Evolutionary conservation across 2,329 filamentous ascomycete species (phyloP), one percentile per base, ranked within the genome.

Genomic region (Talaromyces amestolkiae): DNA sequence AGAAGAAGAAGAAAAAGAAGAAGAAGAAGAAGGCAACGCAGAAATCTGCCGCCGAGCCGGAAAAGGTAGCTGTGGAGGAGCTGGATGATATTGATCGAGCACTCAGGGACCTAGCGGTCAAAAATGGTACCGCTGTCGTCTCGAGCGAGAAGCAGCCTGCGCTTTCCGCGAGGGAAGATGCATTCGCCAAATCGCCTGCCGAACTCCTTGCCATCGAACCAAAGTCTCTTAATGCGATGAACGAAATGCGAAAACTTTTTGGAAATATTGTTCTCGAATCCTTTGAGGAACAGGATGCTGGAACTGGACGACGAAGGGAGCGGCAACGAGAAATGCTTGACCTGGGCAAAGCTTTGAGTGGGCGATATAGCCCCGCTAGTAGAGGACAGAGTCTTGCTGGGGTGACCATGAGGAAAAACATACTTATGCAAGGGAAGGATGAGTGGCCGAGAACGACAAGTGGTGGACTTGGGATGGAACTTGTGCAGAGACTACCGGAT

Each of bases 211-310:
- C 83, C 2, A 80, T 91, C 61, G 88, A 90, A 70, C 86, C 89
- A 0, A 86, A 91, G 69, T 87, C 93, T 70, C 85, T 99, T 11
- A 93, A 94, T 74, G 91, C 91, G 8, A 84, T 89, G 41, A 96
- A 97, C 72, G 95, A 99, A 80, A 97, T 99, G 92, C 89, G 87
- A 65, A 86, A 84, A 69, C 79, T 92, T 0, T 92, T 91, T 74
- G 89, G 89, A 4, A 85, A 84, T 68, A 84, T 87, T 31, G 87
- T 87, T 24, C 72, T 89, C 11, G 86, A 89, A 70, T 81, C 79
- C 35, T 82, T 86, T 61, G 84, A 87, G 51, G 83, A 84, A 22
- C 78, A 80, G 39, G 43, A 56, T 5, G 77, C 73, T 63, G 75
- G 74, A 54, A 73, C 80, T 19, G 79, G 80, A 35, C 79, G 84